These are phyloP conservation scores for Scedosporium aurantiacum DNA, from an alignment of 2,329 filamentous ascomycete genomes.

Conservation along the genomic window DNA sequence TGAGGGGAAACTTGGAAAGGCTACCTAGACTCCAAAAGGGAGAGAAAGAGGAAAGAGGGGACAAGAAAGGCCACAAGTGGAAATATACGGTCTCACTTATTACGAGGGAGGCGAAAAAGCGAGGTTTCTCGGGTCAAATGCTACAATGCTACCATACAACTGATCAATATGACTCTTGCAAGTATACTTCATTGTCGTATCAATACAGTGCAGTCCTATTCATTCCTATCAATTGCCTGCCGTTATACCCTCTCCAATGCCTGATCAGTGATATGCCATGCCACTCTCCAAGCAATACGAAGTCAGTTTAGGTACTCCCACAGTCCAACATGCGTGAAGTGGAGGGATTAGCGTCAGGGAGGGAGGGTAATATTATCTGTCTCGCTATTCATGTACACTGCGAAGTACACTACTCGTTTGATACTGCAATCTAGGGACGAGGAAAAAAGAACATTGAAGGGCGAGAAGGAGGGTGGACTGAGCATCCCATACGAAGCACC, in stretches of 20 bases:
- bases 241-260: too few species aligned
- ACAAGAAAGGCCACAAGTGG: not conserved
- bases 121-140: not conserved
- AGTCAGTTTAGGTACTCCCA: not conserved
- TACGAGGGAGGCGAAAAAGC: not conserved
- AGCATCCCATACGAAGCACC: not conserved
- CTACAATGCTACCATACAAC: too few species aligned
- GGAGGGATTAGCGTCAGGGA: not conserved
- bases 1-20: not conserved
- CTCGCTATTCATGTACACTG: too few species aligned
- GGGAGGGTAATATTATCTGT: not conserved
- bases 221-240: not conserved
- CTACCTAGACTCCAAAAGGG: not conserved
- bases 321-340: not conserved
- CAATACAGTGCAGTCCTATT: too few species aligned
- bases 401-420: too few species aligned
- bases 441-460: not conserved
- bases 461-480: not conserved
- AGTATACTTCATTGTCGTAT: not conserved
- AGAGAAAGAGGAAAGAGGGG: slow-evolving; percentile 1
- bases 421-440: not conserved
- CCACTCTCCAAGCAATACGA: not conserved
- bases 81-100: not conserved
- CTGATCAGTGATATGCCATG: not conserved
- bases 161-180: not conserved